These are phyloP conservation scores for Populus trichocarpa DNA, from an alignment of 441 rosid genomes.

Conservation along the genomic window DNA sequence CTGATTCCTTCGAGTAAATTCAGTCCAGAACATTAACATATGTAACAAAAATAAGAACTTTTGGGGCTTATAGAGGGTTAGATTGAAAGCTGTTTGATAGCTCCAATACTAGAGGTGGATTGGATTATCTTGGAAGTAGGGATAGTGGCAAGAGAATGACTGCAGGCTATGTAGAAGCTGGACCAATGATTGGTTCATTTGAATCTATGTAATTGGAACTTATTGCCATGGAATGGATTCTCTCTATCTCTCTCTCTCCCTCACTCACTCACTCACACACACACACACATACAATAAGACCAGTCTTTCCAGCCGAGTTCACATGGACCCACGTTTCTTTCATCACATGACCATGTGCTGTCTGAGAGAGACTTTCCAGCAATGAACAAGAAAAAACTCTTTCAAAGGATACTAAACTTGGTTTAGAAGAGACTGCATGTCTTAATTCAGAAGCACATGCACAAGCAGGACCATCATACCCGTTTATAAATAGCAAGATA, in stretches of 20 bases:
- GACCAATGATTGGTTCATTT: constrained; percentile 34
- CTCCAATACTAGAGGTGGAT: constrained; percentile 18
- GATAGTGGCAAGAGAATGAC: constrained; percentile 17
- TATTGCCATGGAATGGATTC: constrained; percentile 43
- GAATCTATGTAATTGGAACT: constrained; percentile 35
- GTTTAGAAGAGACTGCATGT: constrained; percentile 26
- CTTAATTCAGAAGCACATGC: constrained; percentile 33
- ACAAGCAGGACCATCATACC: constrained; percentile 18
- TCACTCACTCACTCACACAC: background rate
- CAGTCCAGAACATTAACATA: background rate
- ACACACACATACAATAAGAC: background rate
- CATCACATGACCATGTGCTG: constrained; percentile 74
- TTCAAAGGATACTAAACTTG: constrained; percentile 18
- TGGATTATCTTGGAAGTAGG: constrained; percentile 24
- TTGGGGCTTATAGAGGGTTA: constrained; percentile 10
- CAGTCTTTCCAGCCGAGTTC: constrained; percentile 31
- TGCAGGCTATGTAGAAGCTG: constrained; percentile 25
- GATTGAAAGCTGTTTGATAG: background rate
- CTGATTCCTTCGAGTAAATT: constrained; percentile 9
- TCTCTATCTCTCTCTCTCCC: background rate
- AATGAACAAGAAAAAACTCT: constrained; percentile 9
- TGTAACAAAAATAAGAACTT: constrained; percentile 17
- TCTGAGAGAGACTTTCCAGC: constrained; percentile 68
- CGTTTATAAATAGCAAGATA: constrained; percentile 6
- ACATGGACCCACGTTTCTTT: constrained; percentile 71